Conservation (phyloP, 148 eudicot species). For the Silene conica region DNA sequence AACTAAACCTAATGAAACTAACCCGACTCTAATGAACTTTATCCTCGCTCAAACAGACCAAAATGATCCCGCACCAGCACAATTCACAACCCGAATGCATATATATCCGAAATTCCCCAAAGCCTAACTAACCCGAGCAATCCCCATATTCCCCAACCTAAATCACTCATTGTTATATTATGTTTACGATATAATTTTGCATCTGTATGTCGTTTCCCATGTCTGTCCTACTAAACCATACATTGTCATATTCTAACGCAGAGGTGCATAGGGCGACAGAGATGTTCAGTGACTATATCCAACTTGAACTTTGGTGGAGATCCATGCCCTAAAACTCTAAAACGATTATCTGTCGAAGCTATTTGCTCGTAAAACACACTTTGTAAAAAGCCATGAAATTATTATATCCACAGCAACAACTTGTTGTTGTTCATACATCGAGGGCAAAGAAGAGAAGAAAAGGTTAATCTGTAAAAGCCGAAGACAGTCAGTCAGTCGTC, state of each 20-base stretch:
- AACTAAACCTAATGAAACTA: no score
- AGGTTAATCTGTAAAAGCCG: slow-evolving; percentile 3
- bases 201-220: no score
- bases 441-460: not conserved
- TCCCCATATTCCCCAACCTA: no score
- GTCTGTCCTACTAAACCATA: no score
- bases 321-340: slow-evolving; percentile 56
- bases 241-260: slow-evolving; percentile 17
- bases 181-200: no score
- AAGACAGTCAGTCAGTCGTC: slow-evolving; percentile 4
- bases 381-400: slow-evolving; percentile 14
- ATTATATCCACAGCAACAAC: slow-evolving; percentile 1
- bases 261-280: slow-evolving; percentile 51
- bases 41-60: no score
- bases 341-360: slow-evolving; percentile 59
- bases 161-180: no score
- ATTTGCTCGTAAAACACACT: slow-evolving; percentile 34
- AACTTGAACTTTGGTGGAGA: slow-evolving; percentile 48
- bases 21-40: no score
- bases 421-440: slow-evolving; percentile 24
- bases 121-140: no score
- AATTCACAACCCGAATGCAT: no score
- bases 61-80: no score
- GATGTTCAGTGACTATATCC: slow-evolving; percentile 43
- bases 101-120: no score